These are phyloP conservation scores for Monoraphidium neglectum DNA, from an alignment of 139 green algal genomes.

Conservation along the genomic window DNA sequence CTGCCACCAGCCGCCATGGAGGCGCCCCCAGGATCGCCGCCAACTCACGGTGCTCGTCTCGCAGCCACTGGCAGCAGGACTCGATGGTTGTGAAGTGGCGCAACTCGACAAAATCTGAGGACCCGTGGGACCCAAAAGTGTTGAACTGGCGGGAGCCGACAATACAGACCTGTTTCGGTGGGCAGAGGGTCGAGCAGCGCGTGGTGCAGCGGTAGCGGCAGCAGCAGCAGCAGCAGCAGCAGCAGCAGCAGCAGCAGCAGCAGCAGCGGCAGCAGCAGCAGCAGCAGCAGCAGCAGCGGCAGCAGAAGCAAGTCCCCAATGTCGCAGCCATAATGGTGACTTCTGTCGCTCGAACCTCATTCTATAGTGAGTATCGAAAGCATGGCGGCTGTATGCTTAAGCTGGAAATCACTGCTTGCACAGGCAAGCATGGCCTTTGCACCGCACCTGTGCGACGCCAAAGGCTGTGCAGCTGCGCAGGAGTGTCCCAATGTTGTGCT, in stretches of 20 bases:
- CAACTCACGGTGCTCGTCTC: neutral
- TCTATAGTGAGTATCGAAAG: neutral
- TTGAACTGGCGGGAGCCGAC: conserved; percentile 87
- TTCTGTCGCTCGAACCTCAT: neutral
- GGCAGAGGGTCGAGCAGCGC: neutral
- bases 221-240: neutral
- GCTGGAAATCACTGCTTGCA: neutral
- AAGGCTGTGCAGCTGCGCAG: conserved; percentile 28
- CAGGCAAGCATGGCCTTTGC: neutral
- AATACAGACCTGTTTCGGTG: conserved; percentile 69
- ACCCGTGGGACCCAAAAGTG: conserved; percentile 89
- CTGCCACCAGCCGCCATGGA: neutral
- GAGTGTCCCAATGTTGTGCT: conserved; percentile 29
- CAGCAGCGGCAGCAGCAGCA: neutral
- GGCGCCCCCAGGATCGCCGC: neutral
- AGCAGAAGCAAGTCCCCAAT: neutral
- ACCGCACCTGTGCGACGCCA: conserved; percentile 19
- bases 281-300: conserved; percentile 1
- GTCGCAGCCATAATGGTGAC: neutral
- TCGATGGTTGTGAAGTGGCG: conserved; percentile 16
- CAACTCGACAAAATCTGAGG: conserved; percentile 61
- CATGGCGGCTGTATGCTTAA: neutral
- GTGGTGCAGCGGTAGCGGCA: neutral
- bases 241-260: conserved; percentile 1
- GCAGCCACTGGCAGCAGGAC: conserved; percentile 2